A percentile compares a stretch with the other conserved stretches of the same genome.
phyloP scores from a whole-genome alignment of 192 early-diverging fungal species.

The Umbelopsis sp. region DNA sequence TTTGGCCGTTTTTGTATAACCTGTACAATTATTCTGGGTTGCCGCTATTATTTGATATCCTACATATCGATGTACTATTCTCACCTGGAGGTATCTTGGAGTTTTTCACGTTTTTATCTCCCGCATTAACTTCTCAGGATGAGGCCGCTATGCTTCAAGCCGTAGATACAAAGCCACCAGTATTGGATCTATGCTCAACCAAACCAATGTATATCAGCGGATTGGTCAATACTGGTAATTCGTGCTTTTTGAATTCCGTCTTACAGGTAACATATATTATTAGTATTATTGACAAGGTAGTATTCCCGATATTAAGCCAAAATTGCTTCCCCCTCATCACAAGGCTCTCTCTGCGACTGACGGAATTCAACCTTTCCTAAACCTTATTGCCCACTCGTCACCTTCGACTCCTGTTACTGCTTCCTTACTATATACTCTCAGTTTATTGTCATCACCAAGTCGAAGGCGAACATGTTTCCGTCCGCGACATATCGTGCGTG shows the following conservation, averaged over 20 bases:
- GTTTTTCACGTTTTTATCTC: background rate
- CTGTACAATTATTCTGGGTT: conserved; percentile 17
- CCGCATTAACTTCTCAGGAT: conserved; percentile 11
- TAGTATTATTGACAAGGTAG: background rate
- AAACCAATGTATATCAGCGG: conserved; percentile 42
- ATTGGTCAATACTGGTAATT: conserved; percentile 88
- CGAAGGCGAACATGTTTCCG: conserved; percentile 47
- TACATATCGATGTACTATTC: conserved; percentile 4
- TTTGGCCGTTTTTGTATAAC: conserved; percentile 21
- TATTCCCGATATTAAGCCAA: background rate
- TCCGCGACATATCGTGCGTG: conserved; percentile 63
- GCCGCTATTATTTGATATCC: conserved; percentile 21
- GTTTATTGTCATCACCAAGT: conserved; percentile 38
- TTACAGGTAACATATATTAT: conserved; percentile 62
- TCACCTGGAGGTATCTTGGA: conserved; percentile 3
- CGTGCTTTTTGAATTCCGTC: conserved; percentile 93
- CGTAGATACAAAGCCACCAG: background rate
- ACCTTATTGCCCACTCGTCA: background rate
- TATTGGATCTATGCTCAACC: conserved; percentile 11
- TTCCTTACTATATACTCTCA: conserved; percentile 25
- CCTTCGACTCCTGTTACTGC: conserved; percentile 17
- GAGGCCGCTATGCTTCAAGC: conserved; percentile 5
- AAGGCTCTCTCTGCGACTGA: conserved; percentile 24
- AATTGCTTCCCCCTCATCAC: too few relatives aligned
- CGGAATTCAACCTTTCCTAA: conserved; percentile 23